Conservation (phyloP, 2,329 filamentous ascomycete species). For the Colletotrichum karsti region DNA sequence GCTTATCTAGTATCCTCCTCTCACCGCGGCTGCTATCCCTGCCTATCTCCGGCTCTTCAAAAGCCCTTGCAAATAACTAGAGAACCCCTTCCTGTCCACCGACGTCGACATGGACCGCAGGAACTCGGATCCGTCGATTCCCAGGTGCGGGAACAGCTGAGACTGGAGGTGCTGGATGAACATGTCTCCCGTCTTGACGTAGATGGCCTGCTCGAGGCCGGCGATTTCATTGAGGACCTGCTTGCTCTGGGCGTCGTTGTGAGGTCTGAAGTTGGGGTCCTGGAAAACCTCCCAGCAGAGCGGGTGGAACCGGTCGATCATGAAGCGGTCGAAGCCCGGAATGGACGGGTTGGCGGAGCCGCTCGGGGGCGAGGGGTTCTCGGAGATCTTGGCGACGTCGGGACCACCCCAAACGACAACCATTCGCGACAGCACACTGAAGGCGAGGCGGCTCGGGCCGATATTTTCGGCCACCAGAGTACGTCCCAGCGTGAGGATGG, state of each 20-base stretch:
- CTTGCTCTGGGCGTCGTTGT: conserved; percentile 84
- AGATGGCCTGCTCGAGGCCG: conserved; percentile 86
- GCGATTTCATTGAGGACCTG: conserved; percentile 91
- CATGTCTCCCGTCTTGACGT: conserved; percentile 84
- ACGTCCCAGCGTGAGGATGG: conserved; percentile 84
- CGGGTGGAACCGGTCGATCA: conserved; percentile 87
- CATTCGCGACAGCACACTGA: conserved; percentile 85
- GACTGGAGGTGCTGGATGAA: conserved; percentile 77
- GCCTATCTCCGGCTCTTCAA: conserved; percentile 52
- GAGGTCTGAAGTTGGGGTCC: conserved; percentile 80
- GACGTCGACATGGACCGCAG: conserved; percentile 66
- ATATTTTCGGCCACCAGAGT: conserved; percentile 72
- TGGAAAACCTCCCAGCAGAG: conserved; percentile 90
- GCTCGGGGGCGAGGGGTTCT: conserved; percentile 58
- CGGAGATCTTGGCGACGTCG: conserved; percentile 69
- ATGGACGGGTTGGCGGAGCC: conserved; percentile 67
- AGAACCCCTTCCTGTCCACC: conserved; percentile 68
- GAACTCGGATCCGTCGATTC: conserved; percentile 69
- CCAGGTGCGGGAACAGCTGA: conserved; percentile 71
- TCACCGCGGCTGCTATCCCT: conserved; percentile 7
- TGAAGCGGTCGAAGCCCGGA: conserved; percentile 90
- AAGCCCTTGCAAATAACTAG: conserved; percentile 69
- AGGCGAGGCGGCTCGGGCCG: conserved; percentile 74
- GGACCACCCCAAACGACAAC: conserved; percentile 90
- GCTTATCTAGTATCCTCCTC: neutral